Evolutionary conservation across 176 grass and related monocot genomes (phyloP), one percentile per base, ranked within the genome.

Genomic region (Pontederia crassipes): DNA sequence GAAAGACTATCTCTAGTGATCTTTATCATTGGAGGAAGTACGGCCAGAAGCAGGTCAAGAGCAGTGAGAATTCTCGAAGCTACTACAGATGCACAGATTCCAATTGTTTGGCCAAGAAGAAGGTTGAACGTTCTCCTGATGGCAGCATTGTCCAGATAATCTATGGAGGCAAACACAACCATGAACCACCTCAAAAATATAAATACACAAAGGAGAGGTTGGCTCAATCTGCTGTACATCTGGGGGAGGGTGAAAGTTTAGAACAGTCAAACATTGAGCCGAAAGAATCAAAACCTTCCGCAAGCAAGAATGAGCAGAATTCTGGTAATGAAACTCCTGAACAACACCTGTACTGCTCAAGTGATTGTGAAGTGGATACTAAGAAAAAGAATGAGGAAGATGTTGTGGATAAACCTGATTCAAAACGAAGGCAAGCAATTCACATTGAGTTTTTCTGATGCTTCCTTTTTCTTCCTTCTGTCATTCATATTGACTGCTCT

Each of bases 1-100:
- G 74, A 72, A 80, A 86, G 71, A 74, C 61, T 12, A 67, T 48
- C 45, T 73, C 86, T 28, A 60, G 67, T 61, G 94, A 98, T 86
- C 77, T 82, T 68, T 98, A 85, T 74, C 91, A 93, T 73, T 98
- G 94, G 94, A 79, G 94, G 77, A 98, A 98, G 72, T 98, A 98
- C 68, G 94, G 94, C 60, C 94, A 98, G 85, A 98, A 98, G 79
- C 94, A 98, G 78, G 94, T 98, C 68, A 98, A 98, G 81, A 92
- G 84, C 60, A 98, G 88, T 56, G 88, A 98, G 17, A 98, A 89
- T 82, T 93, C 77, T 46, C 73, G 94, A 69, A 98, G 94, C 51
- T 98, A 98, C 62, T 98, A 98, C 52, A 92, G 85, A 83, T 98
- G 94, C 78, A 92, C 94, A 4, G 76, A 70, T 49, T 79, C 82